Percentiles rank a stretch among this genome's conserved stretches.
Evolutionary conservation across 805 yeast species (phyloP).

Genomic region (Sugiyamaella boreocaroliniensis): DNA sequence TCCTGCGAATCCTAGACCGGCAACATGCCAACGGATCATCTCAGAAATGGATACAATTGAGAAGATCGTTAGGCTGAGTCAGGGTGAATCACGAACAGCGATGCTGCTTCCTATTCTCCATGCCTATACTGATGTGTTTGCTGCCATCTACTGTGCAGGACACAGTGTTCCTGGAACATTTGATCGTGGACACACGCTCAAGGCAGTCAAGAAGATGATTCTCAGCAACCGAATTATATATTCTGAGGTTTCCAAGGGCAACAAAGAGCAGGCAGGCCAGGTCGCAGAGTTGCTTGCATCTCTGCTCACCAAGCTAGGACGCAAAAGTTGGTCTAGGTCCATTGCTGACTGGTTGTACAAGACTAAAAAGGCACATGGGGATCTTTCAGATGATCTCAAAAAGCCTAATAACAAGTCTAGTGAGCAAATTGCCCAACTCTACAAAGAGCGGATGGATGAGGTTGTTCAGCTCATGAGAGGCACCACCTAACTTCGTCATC

Average conservation of each 20-base stretch:
- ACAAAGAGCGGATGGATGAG: background rate
- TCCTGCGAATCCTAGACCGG: background rate
- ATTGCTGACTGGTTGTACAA: background rate
- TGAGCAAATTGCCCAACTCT: background rate
- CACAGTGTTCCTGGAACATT: background rate
- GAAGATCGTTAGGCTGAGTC: background rate
- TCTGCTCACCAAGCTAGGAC: background rate
- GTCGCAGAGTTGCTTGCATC: background rate
- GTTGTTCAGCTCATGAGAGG: background rate
- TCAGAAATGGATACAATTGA: background rate
- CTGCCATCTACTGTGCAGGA: background rate
- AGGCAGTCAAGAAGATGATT: background rate
- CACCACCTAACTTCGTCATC: background rate
- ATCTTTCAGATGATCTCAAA: background rate
- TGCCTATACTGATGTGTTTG: background rate
- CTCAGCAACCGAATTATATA: background rate
- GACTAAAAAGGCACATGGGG: background rate
- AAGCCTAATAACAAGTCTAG: background rate
- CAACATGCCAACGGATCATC: background rate
- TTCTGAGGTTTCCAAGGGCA: background rate
- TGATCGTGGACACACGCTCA: background rate
- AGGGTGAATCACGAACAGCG: background rate
- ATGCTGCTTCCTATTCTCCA: background rate
- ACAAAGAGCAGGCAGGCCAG: background rate
- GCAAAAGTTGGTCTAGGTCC: background rate